These are phyloP conservation scores for Achlya hypogyna DNA, from an alignment of 352 stramenopile genomes.

Conservation along the genomic window DNA sequence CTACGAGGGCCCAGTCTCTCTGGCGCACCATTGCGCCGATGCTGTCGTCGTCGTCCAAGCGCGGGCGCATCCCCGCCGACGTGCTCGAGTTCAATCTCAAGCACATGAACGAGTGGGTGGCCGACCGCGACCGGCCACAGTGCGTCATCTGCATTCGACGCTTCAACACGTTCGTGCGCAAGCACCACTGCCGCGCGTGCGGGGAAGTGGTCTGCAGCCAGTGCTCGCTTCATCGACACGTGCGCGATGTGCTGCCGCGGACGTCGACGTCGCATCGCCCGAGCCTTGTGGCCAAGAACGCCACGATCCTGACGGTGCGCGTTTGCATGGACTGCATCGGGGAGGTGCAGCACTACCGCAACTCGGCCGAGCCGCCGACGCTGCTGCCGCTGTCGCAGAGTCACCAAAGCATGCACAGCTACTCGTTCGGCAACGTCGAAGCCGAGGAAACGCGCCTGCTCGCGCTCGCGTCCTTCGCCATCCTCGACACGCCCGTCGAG, in stretches of 20 bases:
- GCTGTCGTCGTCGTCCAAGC: background rate
- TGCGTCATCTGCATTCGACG: conserved; percentile 70
- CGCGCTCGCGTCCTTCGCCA: conserved; percentile 34
- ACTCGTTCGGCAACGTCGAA: background rate
- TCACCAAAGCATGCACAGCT: background rate
- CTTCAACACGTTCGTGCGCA: conserved; percentile 66
- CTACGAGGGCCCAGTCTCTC: background rate
- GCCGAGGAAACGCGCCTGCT: background rate
- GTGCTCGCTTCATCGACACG: conserved; percentile 52
- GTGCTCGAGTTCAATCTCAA: conserved; percentile 9
- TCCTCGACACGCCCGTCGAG: conserved; percentile 35
- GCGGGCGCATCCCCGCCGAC: background rate
- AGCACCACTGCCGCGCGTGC: conserved; percentile 73
- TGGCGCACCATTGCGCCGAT: background rate
- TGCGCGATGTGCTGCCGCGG: conserved; percentile 23
- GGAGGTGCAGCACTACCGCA: conserved; percentile 28
- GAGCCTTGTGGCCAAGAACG: background rate
- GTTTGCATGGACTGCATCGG: conserved; percentile 79
- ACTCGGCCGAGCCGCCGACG: background rate
- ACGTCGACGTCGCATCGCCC: background rate
- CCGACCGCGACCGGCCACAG: conserved; percentile 44
- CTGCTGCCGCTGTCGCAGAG: background rate
- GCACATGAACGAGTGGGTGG: conserved; percentile 39
- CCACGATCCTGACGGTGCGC: conserved; percentile 30
- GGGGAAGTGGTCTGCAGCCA: conserved; percentile 72